Conservation (phyloP, 1,139 yeast species). For the Debaryomycetaceae sp. region DNA sequence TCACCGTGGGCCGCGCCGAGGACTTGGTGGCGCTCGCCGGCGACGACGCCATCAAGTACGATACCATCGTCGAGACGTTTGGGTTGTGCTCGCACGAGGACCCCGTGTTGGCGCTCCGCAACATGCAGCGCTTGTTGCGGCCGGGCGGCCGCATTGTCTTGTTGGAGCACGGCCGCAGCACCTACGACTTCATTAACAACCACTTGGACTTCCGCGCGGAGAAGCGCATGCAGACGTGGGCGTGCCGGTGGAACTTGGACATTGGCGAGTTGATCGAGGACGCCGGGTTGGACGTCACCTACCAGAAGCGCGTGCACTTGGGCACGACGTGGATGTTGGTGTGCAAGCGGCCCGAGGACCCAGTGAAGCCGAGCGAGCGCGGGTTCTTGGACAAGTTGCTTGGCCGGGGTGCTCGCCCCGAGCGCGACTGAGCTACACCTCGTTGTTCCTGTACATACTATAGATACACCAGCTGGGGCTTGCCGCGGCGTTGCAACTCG, state of each 20-base stretch:
- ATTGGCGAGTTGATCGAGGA: slow-evolving; percentile 80
- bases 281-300: slow-evolving; percentile 79
- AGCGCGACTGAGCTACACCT: too few relatives aligned
- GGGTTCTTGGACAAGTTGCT: slow-evolving; percentile 41
- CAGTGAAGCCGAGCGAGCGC: slow-evolving; percentile 38
- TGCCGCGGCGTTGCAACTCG: slow-evolving; percentile 28
- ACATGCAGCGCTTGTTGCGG: slow-evolving; percentile 66
- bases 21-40: slow-evolving; percentile 59
- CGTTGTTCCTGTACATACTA: too few relatives aligned
- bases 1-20: slow-evolving; percentile 91
- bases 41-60: slow-evolving; percentile 55
- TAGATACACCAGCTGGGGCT: too few relatives aligned
- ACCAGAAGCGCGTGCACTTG: slow-evolving; percentile 74
- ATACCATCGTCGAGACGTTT: slow-evolving; percentile 88
- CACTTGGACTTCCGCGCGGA: slow-evolving; percentile 82
- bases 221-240: slow-evolving; percentile 86
- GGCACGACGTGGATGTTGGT: slow-evolving; percentile 93
- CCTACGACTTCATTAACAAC: slow-evolving; percentile 71
- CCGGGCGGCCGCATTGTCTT: slow-evolving; percentile 90
- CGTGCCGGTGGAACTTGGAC: slow-evolving; percentile 95
- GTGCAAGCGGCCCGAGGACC: slow-evolving; percentile 69
- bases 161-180: slow-evolving; percentile 89
- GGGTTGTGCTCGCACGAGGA: slow-evolving; percentile 95
- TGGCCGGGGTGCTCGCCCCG: too few relatives aligned
- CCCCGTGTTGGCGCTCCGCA: slow-evolving; percentile 76